A percentile compares a stretch with the other conserved stretches of the same genome.
Conservation (phyloP, 2,329 filamentous ascomycete species). For the Diplodia intermedia region DNA sequence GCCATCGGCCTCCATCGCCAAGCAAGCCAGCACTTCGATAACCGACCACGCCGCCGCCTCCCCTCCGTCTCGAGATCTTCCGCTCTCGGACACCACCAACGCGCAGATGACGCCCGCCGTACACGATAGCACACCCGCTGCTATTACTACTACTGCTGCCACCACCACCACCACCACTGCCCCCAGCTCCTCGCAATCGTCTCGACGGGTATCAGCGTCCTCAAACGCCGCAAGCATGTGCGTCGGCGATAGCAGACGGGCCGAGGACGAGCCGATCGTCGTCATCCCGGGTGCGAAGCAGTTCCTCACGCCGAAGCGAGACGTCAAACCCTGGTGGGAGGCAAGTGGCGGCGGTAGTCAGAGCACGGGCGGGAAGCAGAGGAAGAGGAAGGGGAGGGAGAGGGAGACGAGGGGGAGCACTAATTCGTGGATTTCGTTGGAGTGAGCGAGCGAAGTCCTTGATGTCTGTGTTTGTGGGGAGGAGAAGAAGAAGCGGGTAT, state of each 20-base stretch:
- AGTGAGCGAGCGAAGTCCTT: neutral
- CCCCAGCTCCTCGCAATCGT: neutral
- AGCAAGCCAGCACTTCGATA: neutral
- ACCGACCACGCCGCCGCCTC: neutral
- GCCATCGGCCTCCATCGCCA: neutral
- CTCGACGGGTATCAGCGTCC: neutral
- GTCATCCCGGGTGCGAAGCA: constrained; percentile 3
- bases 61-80: neutral
- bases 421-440: constrained; percentile 7
- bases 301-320: constrained; percentile 17
- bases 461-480: too few relatives aligned
- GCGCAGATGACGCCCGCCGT: neutral
- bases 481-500: neutral
- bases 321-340: constrained; percentile 23
- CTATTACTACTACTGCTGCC: neutral
- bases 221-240: neutral
- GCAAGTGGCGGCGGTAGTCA: neutral
- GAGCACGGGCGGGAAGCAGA: neutral
- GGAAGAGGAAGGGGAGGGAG: constrained; percentile 4
- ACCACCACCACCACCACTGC: neutral
- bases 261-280: neutral
- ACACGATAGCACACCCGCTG: neutral
- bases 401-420: constrained; percentile 4
- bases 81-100: neutral
- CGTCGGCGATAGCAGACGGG: neutral